Evolutionary conservation across 495 filamentous ascomycete genomes (phyloP).

Genomic region (Zalerion maritima): DNA sequence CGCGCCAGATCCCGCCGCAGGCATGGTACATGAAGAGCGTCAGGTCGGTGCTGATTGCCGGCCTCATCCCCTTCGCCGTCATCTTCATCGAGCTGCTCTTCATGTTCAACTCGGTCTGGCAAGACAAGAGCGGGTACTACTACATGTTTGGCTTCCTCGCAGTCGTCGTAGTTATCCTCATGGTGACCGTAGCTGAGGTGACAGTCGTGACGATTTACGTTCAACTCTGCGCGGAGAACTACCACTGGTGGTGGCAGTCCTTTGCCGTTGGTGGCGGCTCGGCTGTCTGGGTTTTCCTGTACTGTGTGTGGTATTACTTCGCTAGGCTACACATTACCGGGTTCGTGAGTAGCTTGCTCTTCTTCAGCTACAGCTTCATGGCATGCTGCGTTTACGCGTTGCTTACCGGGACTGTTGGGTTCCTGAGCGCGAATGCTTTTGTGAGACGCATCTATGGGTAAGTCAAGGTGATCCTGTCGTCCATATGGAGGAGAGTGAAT

Average conservation of each 20-base stretch:
- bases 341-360: constrained; percentile 65
- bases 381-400: constrained; percentile 76
- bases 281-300: constrained; percentile 73
- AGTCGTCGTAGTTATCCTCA: constrained; percentile 57
- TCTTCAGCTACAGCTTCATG: constrained; percentile 71
- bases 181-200: constrained; percentile 74
- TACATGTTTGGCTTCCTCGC: constrained; percentile 88
- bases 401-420: constrained; percentile 75
- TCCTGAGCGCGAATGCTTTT: constrained; percentile 78
- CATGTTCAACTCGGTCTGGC: constrained; percentile 83
- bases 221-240: constrained; percentile 78
- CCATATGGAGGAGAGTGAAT: too few species aligned
- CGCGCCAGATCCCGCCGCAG: constrained; percentile 64
- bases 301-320: constrained; percentile 79
- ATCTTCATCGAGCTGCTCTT: constrained; percentile 90
- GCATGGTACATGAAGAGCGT: constrained; percentile 62
- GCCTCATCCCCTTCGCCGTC: constrained; percentile 79
- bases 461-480: too few species aligned
- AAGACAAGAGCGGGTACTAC: constrained; percentile 87
- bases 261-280: constrained; percentile 72
- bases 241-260: constrained; percentile 94
- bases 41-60: constrained; percentile 54
- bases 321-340: constrained; percentile 73
- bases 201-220: constrained; percentile 82
- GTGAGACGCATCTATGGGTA: constrained; percentile 79